Base-by-base conservation (phyloP, 495 filamentous ascomycete genomes). In the Jackrogersella multiformis region DNA sequence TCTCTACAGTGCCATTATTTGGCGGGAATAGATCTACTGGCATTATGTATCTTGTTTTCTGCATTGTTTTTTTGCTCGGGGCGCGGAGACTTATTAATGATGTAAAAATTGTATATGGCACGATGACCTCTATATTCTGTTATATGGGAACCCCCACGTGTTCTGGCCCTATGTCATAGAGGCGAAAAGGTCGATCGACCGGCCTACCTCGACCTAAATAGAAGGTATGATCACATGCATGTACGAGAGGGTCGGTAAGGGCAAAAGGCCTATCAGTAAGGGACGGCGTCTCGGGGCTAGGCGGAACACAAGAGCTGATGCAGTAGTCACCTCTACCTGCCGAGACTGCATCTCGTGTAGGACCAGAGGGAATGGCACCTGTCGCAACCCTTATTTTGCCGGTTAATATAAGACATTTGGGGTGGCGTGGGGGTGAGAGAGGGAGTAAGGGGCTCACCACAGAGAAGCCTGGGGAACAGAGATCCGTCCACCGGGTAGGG, bases 401-500 rank as follows among this genome's bases (percentile, higher is more conserved):
- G 23, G 23, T 49, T 34, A 61, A 54, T 61, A 52, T 56, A 49
- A 57, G 59, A 44, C 38, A 51, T 41, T n/a, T 32, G 15, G 28
- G 56, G 24, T 30, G n/a, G 44, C 51, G 57, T 62, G 64, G 64
- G 64, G 64, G 64, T 52, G 13, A 41, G 18, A 38, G 16, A 44
- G n/a, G 26, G 42, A 36, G 24, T 32, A 16, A 18, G 56, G 41
- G 56, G 32, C 15, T 38, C 34, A 26, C 28, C 54, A 46, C 54
- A 53, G 35, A 35, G 13, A 56, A 41, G 53, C 13, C 61, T 64
- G 44, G 53, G 53, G 52, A 64, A 54, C 53, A 30, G 18, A 18
- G 66, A 60, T 49, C 54, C 55, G 46, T 38, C 18, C 34, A 9
- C 56, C 66, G 60, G 66, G 60, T 69, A 69, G 55, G 48, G 49